A percentile compares a stretch with the other conserved stretches of the same genome.
Conservation (phyloP, 129 eudicot genomes). For the Oenanthe sinensis region DNA sequence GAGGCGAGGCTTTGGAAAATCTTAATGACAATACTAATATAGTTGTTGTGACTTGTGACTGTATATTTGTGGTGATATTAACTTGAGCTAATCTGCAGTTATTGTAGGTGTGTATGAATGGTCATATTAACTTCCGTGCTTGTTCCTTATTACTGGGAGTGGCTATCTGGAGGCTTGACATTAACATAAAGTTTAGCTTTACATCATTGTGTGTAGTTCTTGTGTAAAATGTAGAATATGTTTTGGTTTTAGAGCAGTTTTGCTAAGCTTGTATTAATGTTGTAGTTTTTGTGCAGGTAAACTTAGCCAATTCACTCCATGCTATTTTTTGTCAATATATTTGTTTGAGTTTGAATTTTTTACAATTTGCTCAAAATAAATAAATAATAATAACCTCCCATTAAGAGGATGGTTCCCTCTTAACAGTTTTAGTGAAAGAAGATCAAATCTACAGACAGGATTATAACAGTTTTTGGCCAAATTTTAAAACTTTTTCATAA, state of each 20-base stretch:
- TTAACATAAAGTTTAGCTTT: constrained; percentile 7
- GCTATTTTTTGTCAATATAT: no score
- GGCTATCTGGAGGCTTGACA: neutral
- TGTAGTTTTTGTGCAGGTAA: neutral
- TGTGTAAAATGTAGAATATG: neutral
- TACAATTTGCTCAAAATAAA: no score
- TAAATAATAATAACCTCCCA: no score
- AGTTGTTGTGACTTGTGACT: neutral
- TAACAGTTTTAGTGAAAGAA: no score
- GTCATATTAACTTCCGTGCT: neutral
- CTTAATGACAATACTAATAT: neutral
- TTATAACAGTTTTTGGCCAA: no score
- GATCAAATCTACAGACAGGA: no score
- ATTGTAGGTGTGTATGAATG: neutral
- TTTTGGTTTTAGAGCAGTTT: neutral
- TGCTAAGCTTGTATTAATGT: neutral
- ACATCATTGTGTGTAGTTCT: neutral
- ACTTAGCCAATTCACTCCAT: no score
- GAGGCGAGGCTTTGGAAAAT: neutral
- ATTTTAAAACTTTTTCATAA: no score
- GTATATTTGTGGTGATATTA: neutral
- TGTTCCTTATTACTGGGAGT: neutral
- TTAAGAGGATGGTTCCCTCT: no score
- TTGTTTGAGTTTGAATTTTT: no score
- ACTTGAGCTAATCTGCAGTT: neutral